phyloP scores from a whole-genome alignment of 305 asterid species.

The Withania somnifera region DNA sequence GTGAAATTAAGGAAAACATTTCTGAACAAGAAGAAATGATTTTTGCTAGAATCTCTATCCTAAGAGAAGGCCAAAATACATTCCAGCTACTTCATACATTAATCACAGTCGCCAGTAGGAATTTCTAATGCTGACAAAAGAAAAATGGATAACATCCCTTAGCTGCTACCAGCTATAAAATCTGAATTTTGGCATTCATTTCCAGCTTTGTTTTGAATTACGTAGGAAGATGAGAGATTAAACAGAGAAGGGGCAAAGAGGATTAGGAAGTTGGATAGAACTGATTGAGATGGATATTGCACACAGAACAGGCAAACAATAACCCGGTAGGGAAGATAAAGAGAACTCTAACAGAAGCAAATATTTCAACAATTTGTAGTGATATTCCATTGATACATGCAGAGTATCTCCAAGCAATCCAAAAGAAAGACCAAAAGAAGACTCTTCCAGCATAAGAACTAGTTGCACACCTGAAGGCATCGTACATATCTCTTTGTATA shows the following conservation, averaged over 20 bases:
- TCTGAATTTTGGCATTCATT: neutral
- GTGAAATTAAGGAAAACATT: neutral
- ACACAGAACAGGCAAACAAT: neutral
- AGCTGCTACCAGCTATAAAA: neutral
- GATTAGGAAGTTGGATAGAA: neutral
- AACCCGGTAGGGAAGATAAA: neutral
- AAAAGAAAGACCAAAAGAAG: neutral
- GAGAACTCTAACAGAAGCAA: neutral
- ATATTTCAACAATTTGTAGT: neutral
- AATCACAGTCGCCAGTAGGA: neutral
- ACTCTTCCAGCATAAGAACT: neutral
- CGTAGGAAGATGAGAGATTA: neutral
- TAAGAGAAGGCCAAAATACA: neutral
- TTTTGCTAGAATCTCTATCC: neutral
- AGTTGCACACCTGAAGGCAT: conserved; percentile 71
- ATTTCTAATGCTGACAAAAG: neutral
- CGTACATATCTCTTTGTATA: conserved; percentile 92
- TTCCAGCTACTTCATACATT: neutral
- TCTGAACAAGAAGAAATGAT: neutral
- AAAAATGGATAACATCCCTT: neutral
- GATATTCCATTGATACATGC: neutral
- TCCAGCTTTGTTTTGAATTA: neutral
- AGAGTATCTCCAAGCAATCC: neutral
- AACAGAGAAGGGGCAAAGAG: neutral
- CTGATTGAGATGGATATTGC: neutral